Base-by-base conservation (phyloP, 345 rosid species). In the Populus nigra region DNA sequence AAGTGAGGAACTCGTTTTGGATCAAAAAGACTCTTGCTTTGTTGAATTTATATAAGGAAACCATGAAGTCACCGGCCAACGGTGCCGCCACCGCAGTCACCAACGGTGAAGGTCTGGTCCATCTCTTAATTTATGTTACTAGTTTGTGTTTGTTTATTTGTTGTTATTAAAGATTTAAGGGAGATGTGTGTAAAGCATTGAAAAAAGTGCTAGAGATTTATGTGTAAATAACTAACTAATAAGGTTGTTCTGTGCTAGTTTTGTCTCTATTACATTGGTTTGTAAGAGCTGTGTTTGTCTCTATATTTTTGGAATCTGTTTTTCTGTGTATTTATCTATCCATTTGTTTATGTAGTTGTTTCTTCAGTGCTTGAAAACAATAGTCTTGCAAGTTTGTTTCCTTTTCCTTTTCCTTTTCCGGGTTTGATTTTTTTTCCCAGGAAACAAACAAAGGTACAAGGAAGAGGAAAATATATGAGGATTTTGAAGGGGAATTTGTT, bases 11-110 rank as follows among this genome's bases (percentile, higher is more conserved):
- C 5, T 27, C 18, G 8, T 23, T n/a, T 69, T 71, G 61, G 13
- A 27, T 59, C 17, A 23, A 23, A 59, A 9, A 23, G 57, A 39
- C 49, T 70, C 16, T 55, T 50, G 16, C 68, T 79, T 39, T 47
- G 36, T 9, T 7, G 39, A 73, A 50, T 47, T 71, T 36, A 4
- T 23, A 43, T 27, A 45, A 15, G 43, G 66, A 36, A 73, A 68
- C 36, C 47, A 73, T 87, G 92, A 88, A 88, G 85, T 68, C 79
- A 29, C 85, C 88, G 77, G 80, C 83, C 2, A 80, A 22, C 86
- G 82, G 78, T 36, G 82, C 84, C 10, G 33, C 74, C 13, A 71
- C 83, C 39, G 22, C 83, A 15, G 38, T 79, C n/a, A 2, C 77
- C 35, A 59, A 41, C 43, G 74, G 82, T 65, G 90, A 88, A 87